Percentiles rank a stretch among this genome's conserved stretches.
Evolutionary conservation across 441 rosid species (phyloP).

Genomic region (Metrosideros polymorpha): DNA sequence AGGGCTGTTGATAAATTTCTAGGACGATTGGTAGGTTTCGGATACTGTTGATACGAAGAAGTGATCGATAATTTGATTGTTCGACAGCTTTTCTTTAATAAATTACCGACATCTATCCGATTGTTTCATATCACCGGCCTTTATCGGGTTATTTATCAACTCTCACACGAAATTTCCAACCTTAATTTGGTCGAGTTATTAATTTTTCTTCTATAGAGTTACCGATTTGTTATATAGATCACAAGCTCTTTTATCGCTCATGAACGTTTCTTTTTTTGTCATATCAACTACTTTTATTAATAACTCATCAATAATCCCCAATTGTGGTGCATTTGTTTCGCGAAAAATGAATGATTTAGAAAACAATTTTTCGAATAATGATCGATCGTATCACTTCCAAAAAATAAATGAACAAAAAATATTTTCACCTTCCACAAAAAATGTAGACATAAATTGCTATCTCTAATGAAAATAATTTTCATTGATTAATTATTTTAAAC

Average conservation of each 20-base stretch:
- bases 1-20: neutral
- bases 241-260: accelerated
- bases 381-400: too few species aligned
- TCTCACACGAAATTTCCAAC: neutral
- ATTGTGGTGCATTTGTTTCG: neutral
- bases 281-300: neutral
- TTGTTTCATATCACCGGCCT: too few species aligned
- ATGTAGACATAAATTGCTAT: too few species aligned
- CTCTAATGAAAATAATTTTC: too few species aligned
- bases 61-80: neutral
- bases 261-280: neutral
- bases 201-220: neutral
- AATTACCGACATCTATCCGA: neutral
- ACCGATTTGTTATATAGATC: neutral
- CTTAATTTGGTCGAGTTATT: neutral
- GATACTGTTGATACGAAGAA: neutral
- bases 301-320: accelerated
- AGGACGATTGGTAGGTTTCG: neutral
- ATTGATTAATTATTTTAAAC: too few species aligned
- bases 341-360: too few species aligned
- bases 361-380: too few species aligned
- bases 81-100: neutral
- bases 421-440: too few species aligned
- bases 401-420: too few species aligned
- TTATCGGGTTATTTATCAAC: neutral